Base-by-base conservation (phyloP, 148 eudicot species). In the Simmondsia chinensis region DNA sequence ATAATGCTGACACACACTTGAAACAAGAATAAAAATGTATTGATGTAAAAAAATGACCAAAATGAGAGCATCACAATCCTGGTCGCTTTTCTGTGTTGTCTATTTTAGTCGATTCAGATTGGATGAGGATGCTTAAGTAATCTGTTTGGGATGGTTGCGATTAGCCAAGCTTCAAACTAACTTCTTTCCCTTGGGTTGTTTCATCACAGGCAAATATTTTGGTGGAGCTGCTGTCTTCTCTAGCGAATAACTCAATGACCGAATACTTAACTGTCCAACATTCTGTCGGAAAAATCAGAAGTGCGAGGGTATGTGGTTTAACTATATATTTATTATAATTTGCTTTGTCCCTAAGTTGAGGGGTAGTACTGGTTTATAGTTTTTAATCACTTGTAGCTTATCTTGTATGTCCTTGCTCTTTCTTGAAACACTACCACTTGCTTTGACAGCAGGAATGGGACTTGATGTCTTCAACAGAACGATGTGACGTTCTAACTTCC, bases 361-460 rank as follows among this genome's bases (percentile, higher is more conserved):
- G n/a, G 15, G 25, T 27, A 30, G 7, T 43, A 32, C 10, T 34
- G n/a, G n/a, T n/a, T n/a, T n/a, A n/a, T n/a, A n/a, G n/a, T n/a
- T n/a, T n/a, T n/a, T n/a, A n/a, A n/a, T n/a, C n/a, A n/a, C n/a
- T n/a, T n/a, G n/a, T n/a, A n/a, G n/a, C n/a, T n/a, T n/a, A n/a
- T n/a, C n/a, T n/a, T n/a, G n/a, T n/a, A n/a, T 49, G 42, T 37
- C 12, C 60, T 14, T 25, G 50, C 7, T 48, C 27, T 9, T 41
- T 10, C 8, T 16, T 49, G 18, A n/a, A 10, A 18, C 12, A 37
- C 29, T 10, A 45, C 49, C 38, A 7, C 3, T 46, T 39, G 44
- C 19, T 29, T 53, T 4, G 54, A 32, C 31, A 56, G 36, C 43
- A 89, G 97, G 95, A 77, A 59, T 78, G 91, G 82, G 84, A 76